These are phyloP conservation scores for Fusarium sp. DNA, from an alignment of 2,329 filamentous ascomycete genomes.

Conservation along the genomic window DNA sequence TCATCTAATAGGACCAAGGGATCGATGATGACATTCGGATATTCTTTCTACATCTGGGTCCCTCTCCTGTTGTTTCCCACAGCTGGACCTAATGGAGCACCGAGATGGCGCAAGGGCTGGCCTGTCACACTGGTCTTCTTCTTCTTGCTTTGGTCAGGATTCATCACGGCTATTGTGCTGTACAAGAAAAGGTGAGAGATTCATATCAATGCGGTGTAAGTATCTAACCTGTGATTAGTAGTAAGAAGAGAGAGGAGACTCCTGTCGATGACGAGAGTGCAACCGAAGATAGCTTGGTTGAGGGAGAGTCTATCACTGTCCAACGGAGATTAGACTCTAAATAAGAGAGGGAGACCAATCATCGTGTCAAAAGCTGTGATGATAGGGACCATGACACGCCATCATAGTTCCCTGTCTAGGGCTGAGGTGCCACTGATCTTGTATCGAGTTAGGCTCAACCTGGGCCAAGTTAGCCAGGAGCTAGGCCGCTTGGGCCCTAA, in stretches of 20 bases:
- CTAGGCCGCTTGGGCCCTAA: no score
- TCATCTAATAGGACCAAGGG: neutral
- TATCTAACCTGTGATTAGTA: neutral
- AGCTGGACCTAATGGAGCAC: constrained; percentile 5
- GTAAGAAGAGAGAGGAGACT: neutral
- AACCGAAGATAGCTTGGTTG: neutral
- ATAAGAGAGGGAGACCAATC: neutral
- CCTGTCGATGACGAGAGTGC: neutral
- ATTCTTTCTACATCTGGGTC: constrained; percentile 11
- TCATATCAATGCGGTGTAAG: neutral
- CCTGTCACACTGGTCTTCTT: constrained; percentile 5
- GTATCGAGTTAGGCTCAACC: no score
- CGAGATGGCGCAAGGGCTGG: constrained; percentile 18
- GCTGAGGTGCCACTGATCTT: no score
- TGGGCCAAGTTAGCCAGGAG: no score
- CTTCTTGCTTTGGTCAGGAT: constrained; percentile 10
- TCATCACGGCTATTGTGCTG: neutral
- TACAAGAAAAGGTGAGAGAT: neutral
- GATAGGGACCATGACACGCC: neutral
- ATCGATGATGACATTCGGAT: constrained; percentile 18
- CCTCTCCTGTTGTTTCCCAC: constrained; percentile 12
- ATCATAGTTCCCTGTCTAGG: no score
- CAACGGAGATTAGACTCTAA: neutral
- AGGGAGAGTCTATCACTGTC: neutral
- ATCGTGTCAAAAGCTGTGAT: neutral